Base-by-base conservation (phyloP, 2,329 filamentous ascomycete genomes). In the Xylaria sp. region DNA sequence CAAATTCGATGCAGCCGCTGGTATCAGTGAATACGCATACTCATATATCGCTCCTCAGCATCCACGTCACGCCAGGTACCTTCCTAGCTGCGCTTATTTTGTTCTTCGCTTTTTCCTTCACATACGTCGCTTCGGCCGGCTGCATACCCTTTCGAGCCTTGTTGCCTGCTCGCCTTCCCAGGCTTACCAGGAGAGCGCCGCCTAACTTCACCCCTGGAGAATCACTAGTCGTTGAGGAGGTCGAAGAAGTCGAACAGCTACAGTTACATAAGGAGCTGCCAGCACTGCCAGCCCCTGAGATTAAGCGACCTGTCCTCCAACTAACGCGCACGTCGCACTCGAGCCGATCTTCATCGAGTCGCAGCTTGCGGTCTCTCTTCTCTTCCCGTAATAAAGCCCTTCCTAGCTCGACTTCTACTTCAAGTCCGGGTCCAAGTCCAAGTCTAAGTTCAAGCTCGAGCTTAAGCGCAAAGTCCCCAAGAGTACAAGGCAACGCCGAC, bases 1-100 rank as follows among this genome's bases (percentile, higher is more conserved):
- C 65, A 60, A 72, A 72, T 78, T 80, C 80, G 76, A 88, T 89
- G 87, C 84, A 84, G 82, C 87, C 87, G 68, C 81, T 89, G 78
- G 80, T 90, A 73, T 86, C 86, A 62, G 84, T 89, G 72, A 87
- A 88, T 80, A 89, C 87, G 79, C 86, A 88, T 79, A 89, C 87
- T 78, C 86, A 88, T 84, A 83, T 89, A 77, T 87, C 86, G 66
- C 83, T 90, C 73, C 77, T 90, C 77, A 89, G 84, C 79, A 82
- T 90, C 75, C 85, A 82, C 74, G 84, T 89, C 78, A 85, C 87
- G 48, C 87, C 87, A 27, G 85, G 85, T 78, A 87, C 86, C 65
- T 89, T 85, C 76, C 80, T 89, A 73, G 85, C 85, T 68, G 82
- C 83, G 32, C 75, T 88, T 69, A 79, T 82, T 66, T 74, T 89